Evolutionary conservation across 352 stramenopile genomes (phyloP).

Genomic region (Phytophthora pistaciae): DNA sequence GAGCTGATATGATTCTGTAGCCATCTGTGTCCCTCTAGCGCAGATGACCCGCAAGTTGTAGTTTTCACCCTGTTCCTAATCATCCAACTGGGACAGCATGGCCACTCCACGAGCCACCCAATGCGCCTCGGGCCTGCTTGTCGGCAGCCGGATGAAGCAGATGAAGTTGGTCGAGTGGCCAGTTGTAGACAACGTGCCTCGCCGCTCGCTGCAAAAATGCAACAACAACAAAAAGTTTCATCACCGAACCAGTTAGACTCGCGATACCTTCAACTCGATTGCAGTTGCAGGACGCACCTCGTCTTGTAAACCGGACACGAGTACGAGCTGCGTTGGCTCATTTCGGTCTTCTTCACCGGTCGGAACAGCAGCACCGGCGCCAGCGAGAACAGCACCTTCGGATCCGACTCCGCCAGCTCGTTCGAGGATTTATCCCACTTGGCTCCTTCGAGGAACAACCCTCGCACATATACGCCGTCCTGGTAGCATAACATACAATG

Average conservation of each 20-base stretch:
- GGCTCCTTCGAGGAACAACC: conserved; percentile 91
- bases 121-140: conserved; percentile 79
- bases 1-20: conserved; percentile 4
- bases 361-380: conserved; percentile 89
- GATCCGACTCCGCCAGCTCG: conserved; percentile 80
- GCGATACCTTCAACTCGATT: not conserved
- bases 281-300: conserved; percentile 41
- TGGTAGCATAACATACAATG: conserved; percentile 27
- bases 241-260: not conserved
- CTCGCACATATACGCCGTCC: conserved; percentile 90
- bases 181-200: conserved; percentile 93
- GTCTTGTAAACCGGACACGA: conserved; percentile 96
- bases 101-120: conserved; percentile 95
- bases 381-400: conserved; percentile 91
- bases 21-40: not conserved
- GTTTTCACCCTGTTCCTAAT: conserved; percentile 65
- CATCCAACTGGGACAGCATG: conserved; percentile 93
- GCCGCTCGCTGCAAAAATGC: conserved; percentile 67
- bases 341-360: conserved; percentile 81
- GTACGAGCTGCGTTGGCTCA: conserved; percentile 79
- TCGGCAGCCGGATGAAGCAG: conserved; percentile 92
- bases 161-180: conserved; percentile 97
- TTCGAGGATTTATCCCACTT: conserved; percentile 84
- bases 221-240: not conserved
- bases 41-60: not conserved